Conservation (phyloP, 345 rosid species). For the Camelina sativa region DNA sequence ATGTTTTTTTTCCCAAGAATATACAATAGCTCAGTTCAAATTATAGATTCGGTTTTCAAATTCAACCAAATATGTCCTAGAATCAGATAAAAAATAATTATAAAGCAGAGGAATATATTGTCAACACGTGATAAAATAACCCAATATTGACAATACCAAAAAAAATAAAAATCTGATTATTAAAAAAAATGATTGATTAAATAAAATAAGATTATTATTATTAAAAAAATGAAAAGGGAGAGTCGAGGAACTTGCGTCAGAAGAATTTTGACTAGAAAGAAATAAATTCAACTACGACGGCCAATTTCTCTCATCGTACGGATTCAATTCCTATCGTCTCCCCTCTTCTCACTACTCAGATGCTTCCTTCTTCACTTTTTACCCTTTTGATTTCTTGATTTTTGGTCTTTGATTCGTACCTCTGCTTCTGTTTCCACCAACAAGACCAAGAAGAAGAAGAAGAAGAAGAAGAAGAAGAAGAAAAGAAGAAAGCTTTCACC, state of each 20-base stretch:
- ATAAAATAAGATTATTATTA: too few relatives aligned
- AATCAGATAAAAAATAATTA: background rate
- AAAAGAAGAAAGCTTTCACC: constrained; percentile 30
- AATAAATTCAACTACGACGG: constrained; percentile 42
- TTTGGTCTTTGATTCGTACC: constrained; percentile 8
- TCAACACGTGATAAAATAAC: constrained; percentile 38
- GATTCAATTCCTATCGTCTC: constrained; percentile 14
- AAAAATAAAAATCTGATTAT: background rate
- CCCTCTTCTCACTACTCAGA: constrained; percentile 38
- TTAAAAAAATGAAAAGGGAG: constrained; percentile 30
- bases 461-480: constrained; percentile 12
- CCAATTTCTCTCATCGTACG: constrained; percentile 37
- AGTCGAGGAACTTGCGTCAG: constrained; percentile 45
- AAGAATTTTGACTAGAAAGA: constrained; percentile 38
- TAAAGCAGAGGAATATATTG: constrained; percentile 14
- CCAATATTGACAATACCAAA: background rate
- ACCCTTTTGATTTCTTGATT: constrained; percentile 25
- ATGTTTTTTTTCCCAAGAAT: too few relatives aligned
- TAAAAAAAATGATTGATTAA: background rate
- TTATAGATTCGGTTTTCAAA: too few relatives aligned
- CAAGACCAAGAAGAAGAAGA: background rate
- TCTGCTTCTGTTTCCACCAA: constrained; percentile 22
- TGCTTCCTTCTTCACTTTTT: constrained; percentile 42
- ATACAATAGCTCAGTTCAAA: too few relatives aligned
- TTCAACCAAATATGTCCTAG: too few relatives aligned